Evolutionary conservation across 2,329 filamentous ascomycete species (phyloP), one percentile per base, ranked within the genome.

Genomic region (Fonsecaea nubica): DNA sequence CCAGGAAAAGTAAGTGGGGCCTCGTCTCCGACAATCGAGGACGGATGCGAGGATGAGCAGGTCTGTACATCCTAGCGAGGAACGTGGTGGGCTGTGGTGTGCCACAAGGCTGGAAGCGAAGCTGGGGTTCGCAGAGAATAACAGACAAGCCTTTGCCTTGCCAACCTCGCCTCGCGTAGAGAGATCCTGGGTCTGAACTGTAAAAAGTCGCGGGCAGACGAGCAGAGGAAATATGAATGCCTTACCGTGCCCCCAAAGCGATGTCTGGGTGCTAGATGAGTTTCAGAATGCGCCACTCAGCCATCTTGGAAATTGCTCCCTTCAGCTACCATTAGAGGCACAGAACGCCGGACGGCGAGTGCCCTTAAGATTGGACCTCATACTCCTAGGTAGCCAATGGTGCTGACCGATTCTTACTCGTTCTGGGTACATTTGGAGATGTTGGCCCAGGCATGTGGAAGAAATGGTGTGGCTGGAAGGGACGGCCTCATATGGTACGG

Each of bases 231-330:
- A 50, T 50, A 50, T 50, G 7, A 50, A 50, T 50, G 3, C 45
- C 45, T 25, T 3, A 9, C 21, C 45, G 45, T 5, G 12, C 45
- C 18, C 18, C n/a, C 25, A 50, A 50, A 3, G 45, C 18, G 18
- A 25, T 18, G 15, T 50, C 45, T 50, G 4, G 21, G 15, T 25
- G 8, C 45, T 50, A 50, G 45, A 50, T 50, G 21, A 13, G 45
- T 50, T 50, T 50, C 45, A 50, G 45, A 50, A 25, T 25, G 10
- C 45, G 45, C 45, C 45, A 50, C 45, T 25, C 8, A 12, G 45
- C 4, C 8, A 25, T 25, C 7, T 21, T 50, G 45, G 45, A 50
- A 25, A 50, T 50, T 50, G 45, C 45, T 50, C 18, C 8, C 18
- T 5, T 8, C 25, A 25, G 25, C 25, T 25, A 25, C 25, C 25